Evolutionary conservation across 352 stramenopile species (phyloP), one percentile per base, ranked within the genome.

Genomic region (Pythium monospermum): DNA sequence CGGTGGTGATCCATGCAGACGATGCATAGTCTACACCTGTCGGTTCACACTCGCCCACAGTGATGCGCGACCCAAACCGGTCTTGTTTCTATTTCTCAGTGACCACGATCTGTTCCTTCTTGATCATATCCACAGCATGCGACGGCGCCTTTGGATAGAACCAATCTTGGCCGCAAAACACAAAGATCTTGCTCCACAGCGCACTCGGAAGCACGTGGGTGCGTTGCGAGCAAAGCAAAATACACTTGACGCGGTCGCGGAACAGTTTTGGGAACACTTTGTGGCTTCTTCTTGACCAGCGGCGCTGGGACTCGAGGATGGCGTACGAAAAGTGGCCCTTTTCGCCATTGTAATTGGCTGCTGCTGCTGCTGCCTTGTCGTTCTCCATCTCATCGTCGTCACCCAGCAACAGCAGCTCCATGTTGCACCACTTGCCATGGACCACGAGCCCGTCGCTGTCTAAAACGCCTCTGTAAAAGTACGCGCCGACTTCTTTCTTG

Each of bases 271-370:
- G 71, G 36, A 83, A 89, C 27, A 70, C 36, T 0, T 10, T 13
- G 36, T 87, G 78, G 28, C 75, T 85, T 10, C 38, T 49, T 2
- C 57, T 35, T 21, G 69, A 77, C 78, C 78, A 89, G 11, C 58
- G 59, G 12, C 75, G 72, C 33, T 41, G 63, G 0, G 62, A 54
- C 1, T 69, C 42, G 23, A 71, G 55, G 6, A 89, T 48, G 23
- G 79, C 68, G 27, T 83, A 70, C 18, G 69, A 75, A 54, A 87
- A 85, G 1, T 53, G 83, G 11, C 78, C 78, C 21, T 77, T 69
- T 43, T 89, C 78, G 10, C 78, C 68, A 23, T 43, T 53, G 19
- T 48, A 56, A 21, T 46, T 38, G 0, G 60, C 30, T n/a, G n/a
- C n/a, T n/a, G n/a, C n/a, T n/a, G n/a, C n/a, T n/a, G n/a, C n/a